Conservation (phyloP, 2,329 filamentous ascomycete species). For the Ophiosphaerella korrae region DNA sequence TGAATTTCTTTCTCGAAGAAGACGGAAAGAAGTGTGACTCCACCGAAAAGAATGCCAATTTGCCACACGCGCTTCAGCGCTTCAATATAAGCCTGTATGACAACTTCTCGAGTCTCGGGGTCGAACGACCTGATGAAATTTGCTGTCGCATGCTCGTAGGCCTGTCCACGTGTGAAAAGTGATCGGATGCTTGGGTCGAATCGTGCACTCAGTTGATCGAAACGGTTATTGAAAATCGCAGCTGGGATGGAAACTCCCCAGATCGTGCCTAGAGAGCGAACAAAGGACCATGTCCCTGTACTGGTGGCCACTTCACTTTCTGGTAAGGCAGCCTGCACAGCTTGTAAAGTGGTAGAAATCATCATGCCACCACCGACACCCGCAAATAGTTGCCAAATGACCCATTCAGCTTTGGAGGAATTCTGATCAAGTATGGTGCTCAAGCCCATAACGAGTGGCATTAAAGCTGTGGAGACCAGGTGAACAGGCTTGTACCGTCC, state of each 20-base stretch:
- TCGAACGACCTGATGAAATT: not conserved
- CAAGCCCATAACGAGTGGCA: conserved; percentile 2
- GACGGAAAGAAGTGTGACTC: not conserved
- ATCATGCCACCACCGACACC: conserved; percentile 2
- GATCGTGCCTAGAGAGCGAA: conserved; percentile 16
- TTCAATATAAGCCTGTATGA: not conserved
- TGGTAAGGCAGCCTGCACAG: conserved; percentile 26
- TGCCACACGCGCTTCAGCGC: not conserved
- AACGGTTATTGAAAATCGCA: conserved; percentile 17
- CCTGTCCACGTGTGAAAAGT: not conserved
- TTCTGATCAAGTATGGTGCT: conserved; percentile 9
- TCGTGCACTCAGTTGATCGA: not conserved
- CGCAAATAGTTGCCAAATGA: conserved; percentile 8
- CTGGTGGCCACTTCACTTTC: conserved; percentile 13
- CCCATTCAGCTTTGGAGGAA: conserved; percentile 10
- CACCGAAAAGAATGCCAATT: not conserved
- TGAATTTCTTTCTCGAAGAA: conserved; percentile 5
- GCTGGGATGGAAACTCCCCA: conserved; percentile 22
- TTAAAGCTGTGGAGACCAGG: not conserved
- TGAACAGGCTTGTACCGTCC: conserved; percentile 25
- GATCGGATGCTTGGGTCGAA: not conserved
- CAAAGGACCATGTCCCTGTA: conserved; percentile 13
- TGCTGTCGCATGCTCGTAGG: not conserved
- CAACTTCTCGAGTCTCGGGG: not conserved
- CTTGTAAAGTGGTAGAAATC: conserved; percentile 46